Evolutionary conservation across 495 filamentous ascomycete genomes (phyloP), one percentile per base, ranked within the genome.

Genomic region (Penicillium lagena): DNA sequence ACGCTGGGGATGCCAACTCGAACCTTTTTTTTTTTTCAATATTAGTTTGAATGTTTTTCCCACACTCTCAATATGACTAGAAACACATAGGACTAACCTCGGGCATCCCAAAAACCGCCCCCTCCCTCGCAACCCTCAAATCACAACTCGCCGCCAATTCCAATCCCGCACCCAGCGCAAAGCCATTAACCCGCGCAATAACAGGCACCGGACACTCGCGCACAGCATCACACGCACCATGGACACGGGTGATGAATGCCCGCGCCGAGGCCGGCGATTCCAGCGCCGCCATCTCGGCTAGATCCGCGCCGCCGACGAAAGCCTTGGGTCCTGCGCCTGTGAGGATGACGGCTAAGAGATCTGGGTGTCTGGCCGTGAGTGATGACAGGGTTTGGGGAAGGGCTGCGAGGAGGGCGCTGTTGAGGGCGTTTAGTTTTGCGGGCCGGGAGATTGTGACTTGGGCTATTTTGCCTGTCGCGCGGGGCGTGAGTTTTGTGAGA

Each of bases 81-180:
- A 22, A 22, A 22, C 2, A 22, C 22, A 6, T 7, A n/a, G 29
- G 30, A 42, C 37, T 8, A 32, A 60, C 54, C 48, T 60, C 51
- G 0, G 57, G 54, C 54, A 60, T 60, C 37, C 54, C 54, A 51
- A 60, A 55, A 41, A 52, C 46, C 12, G 57, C 57, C 33, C 43
- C 41, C 32, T 27, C 8, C 14, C 44, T 40, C 12, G 51, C 54
- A 44, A 58, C 51, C 33, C 57, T 46, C 22, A 60, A 27, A 49
- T 60, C 57, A 45, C 54, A 58, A 5, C 48, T 49, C 1, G 54
- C 51, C 0, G 57, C 57, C n/a, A 60, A 15, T 15, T 55, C 51
- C 33, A 55, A 36, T 4, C 51, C 54, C 4, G 51, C 54, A 7
- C 57, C 57, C 8, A 58, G 49, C 10, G 57, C 51, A 43, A 44